Base-by-base conservation (phyloP, 352 stramenopile species). In the Phytophthora foliorum region DNA sequence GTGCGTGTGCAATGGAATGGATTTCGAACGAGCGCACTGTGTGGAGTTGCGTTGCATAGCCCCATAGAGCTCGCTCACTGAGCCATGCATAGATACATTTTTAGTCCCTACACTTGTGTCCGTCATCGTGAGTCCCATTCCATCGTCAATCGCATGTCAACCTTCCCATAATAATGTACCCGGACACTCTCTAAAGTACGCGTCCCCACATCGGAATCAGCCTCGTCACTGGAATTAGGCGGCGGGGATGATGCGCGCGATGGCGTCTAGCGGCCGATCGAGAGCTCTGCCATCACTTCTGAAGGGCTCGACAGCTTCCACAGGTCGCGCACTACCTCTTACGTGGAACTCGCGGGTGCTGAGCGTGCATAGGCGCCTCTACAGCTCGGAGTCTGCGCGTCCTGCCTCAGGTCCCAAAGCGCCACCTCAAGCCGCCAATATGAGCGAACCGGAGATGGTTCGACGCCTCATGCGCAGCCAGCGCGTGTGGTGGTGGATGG, bases 401-500 rank as follows among this genome's bases (percentile, higher is more conserved):
- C 39, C 39, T 14, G 4, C 17, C 7, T 42, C 36, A 42, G 36
- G 17, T 45, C 17, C n/a, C 8, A 22, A 21, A 45, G 16, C 41
- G 17, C n/a, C 42, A 4, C 6, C 42, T 14, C 36, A 44, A 21
- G 7, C 48, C 16, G 17, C 29, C 16, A 53, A 50, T 44, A 57
- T 90, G 66, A 89, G 70, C 62, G 83, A 91, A 44, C 72, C 75
- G 7, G 72, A 83, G 61, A 72, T 81, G 63, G 60, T 79, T 5
- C 53, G 63, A 29, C 75, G 63, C 21, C 63, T 88, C 34, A 75
- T 77, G 46, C 81, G 81, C 3, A 86, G 74, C 42, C 81, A 93
- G 63, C 75, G 81, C 9, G 67, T 82, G 21, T 93, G 77, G 78
- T 78, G 76, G 61, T 92, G 82, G 82, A 7, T 90, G 1, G 77